Evolutionary conservation across 176 grass and related monocot species (phyloP).

Genomic region (Triticum dicoccoides): DNA sequence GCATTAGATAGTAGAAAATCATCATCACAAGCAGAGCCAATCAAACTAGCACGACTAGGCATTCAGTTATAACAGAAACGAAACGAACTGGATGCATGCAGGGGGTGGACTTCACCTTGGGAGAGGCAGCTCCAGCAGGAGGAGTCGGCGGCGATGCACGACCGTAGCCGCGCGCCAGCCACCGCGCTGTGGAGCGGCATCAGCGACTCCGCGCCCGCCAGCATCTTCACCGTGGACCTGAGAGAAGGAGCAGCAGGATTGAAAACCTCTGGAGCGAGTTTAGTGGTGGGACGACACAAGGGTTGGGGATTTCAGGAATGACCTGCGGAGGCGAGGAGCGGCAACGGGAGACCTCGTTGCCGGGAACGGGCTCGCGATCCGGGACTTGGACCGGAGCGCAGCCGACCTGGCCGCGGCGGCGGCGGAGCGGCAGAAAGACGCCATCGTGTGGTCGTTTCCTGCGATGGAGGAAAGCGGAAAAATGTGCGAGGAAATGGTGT

Average conservation of each 20-base stretch:
- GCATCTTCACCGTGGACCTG: slow-evolving; percentile 35
- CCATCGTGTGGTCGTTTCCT: slow-evolving; percentile 40
- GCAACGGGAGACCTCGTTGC: background rate
- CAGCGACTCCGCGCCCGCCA: slow-evolving; percentile 47
- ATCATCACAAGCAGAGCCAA: background rate
- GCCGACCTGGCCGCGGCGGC: slow-evolving; percentile 38
- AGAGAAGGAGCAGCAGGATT: background rate
- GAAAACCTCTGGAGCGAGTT: background rate
- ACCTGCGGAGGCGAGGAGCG: slow-evolving; percentile 50
- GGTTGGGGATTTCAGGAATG: background rate
- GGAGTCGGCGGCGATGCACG: slow-evolving; percentile 62
- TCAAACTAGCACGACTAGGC: background rate
- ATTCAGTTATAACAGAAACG: background rate
- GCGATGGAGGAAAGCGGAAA: background rate
- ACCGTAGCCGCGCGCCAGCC: slow-evolving; percentile 57
- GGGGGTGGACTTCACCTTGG: slow-evolving; percentile 39
- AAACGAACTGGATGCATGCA: background rate
- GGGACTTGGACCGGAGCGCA: slow-evolving; percentile 32
- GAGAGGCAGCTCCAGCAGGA: slow-evolving; percentile 77
- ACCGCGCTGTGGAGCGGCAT: slow-evolving; percentile 76
- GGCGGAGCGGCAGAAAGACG: slow-evolving; percentile 55
- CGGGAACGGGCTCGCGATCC: slow-evolving; percentile 13
- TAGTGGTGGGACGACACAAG: background rate
- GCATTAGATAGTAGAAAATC: background rate
- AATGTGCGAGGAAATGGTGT: background rate